phyloP scores from a whole-genome alignment of 768 basidiomycete species.

The Pleurotus citrinopileatus region DNA sequence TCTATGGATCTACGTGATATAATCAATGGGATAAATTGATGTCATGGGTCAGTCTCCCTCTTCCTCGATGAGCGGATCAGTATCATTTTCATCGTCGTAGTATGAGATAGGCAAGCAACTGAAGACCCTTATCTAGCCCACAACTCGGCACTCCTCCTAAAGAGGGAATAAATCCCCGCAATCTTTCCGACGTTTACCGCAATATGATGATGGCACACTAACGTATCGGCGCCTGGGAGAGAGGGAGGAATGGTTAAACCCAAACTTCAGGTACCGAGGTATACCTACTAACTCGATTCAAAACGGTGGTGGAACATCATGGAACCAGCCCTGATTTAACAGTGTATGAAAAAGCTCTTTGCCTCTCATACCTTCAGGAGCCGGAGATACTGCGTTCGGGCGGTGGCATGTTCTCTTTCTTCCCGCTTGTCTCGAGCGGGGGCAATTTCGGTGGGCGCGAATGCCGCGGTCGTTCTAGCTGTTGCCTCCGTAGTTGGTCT shows the following conservation, averaged over 20 bases:
- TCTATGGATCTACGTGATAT: not conserved
- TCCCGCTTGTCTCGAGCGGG: not conserved
- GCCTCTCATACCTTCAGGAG: not conserved
- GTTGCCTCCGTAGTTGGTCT: not conserved
- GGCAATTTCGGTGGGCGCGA: not conserved
- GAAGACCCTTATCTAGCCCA: conserved; percentile 5
- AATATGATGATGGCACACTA: not conserved
- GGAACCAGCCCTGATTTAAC: not conserved
- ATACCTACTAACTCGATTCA: not conserved
- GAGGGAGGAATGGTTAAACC: not conserved
- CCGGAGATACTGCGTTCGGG: conserved; percentile 2
- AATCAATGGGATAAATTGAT: not conserved
- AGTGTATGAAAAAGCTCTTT: not conserved
- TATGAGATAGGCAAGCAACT: conserved; percentile 4
- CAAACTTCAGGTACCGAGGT: conserved; percentile 4
- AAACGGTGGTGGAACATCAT: not conserved
- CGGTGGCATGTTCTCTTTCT: not conserved
- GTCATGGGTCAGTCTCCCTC: not conserved
- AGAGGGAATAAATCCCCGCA: conserved; percentile 10
- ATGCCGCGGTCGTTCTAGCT: not conserved
- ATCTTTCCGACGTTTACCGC: conserved; percentile 10
- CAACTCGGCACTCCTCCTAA: not conserved
- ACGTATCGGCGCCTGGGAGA: not conserved
- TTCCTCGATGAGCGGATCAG: not conserved
- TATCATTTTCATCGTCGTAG: not conserved